Conservation (phyloP, 225 moss, liverwort and hornwort species). For the Marchantia polymorpha region DNA sequence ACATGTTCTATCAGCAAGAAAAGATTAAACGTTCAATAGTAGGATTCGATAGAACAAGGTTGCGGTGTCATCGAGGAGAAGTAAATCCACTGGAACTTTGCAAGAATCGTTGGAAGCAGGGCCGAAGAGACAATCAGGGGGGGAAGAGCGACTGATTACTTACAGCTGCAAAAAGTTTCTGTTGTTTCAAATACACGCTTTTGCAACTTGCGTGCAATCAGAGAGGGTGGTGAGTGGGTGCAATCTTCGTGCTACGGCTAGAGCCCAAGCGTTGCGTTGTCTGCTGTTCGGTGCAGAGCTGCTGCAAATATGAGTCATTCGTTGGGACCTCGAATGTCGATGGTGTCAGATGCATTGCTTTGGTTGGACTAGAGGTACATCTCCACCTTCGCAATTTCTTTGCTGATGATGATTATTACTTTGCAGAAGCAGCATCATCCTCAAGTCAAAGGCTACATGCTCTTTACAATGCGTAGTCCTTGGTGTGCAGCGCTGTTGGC, state of each 20-base stretch:
- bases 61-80: background rate
- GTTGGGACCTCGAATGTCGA: background rate
- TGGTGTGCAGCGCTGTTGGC: no score
- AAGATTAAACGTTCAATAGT: background rate
- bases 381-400: background rate
- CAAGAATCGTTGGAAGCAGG: background rate
- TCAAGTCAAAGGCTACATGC: no score
- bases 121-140: no score
- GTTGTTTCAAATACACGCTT: background rate
- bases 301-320: background rate
- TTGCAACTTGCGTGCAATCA: background rate
- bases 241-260: background rate
- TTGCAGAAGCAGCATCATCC: background rate
- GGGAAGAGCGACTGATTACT: background rate
- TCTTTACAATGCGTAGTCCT: no score
- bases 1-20: background rate
- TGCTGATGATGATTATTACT: background rate
- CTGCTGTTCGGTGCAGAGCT: no score
- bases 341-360: background rate
- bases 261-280: background rate
- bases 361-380: background rate
- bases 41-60: background rate
- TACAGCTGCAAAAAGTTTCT: background rate
- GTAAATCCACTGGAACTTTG: background rate
- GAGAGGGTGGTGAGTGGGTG: background rate